Evolutionary conservation across 2,329 filamentous ascomycete species (phyloP).

Genomic region (Alternaria metachromatica): DNA sequence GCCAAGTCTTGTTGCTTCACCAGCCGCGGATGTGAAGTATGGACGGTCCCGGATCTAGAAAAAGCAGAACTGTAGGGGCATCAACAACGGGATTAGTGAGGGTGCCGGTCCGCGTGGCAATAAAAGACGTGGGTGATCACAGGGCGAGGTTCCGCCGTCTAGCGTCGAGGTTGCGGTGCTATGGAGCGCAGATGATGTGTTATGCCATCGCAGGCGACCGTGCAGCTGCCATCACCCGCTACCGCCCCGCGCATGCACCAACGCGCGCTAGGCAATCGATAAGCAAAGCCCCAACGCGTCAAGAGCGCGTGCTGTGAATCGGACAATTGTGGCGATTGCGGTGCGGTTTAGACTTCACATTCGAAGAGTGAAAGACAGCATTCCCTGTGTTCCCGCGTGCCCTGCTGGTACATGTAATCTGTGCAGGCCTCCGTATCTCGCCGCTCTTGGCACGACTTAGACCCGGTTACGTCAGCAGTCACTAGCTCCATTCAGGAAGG

Average conservation of each 20-base stretch:
- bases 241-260: conserved; percentile 21
- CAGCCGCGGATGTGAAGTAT: background rate
- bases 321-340: background rate
- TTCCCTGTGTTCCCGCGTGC: background rate
- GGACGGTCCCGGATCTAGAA: background rate
- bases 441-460: conserved; percentile 5
- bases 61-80: conserved; percentile 1
- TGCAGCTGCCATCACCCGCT: conserved; percentile 14
- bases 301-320: conserved; percentile 14
- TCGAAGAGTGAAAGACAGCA: background rate
- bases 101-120: background rate
- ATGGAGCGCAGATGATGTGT: conserved; percentile 36
- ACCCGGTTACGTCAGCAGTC: conserved; percentile 27
- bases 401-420: background rate
- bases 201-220: conserved; percentile 28
- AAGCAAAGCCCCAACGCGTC: conserved; percentile 17
- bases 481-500: conserved; percentile 30
- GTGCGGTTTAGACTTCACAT: background rate
- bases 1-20: conserved; percentile 4
- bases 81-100: conserved; percentile 8
- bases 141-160: conserved; percentile 11
- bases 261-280: conserved; percentile 30
- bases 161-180: conserved; percentile 25
- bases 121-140: conserved; percentile 4
- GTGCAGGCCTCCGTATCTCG: background rate